Base-by-base conservation (phyloP, 2,329 filamentous ascomycete genomes). In the Aureobasidium mangrovei region DNA sequence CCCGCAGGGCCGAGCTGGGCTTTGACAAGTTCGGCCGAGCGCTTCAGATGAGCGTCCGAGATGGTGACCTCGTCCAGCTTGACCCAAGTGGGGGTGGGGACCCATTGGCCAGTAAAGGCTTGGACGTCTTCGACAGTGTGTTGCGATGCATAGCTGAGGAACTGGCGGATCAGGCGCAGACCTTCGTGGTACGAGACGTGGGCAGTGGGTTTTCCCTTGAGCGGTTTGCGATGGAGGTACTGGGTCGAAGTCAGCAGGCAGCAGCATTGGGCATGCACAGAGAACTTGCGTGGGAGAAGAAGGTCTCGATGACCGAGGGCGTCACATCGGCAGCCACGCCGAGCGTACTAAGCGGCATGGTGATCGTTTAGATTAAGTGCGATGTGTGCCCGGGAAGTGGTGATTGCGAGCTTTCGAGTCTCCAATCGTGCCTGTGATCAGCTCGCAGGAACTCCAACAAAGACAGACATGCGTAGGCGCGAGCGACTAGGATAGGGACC, bases 161-260 rank as follows among this genome's bases (percentile, higher is more conserved):
- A 97, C 35, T 85, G 81, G 47, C 90, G 87, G 62, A 97, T 85
- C 48, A 98, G 78, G 60, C 88, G 82, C 10, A 98, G 78, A 36
- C 91, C 91, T 72, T 96, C 88, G 66, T 97, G 88, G 72, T 98
- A 98, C 52, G 90, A 91, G 54, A 98, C 83, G 68, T 95, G 88
- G 1, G 87, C 86, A 1, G 88, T 95, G 0, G 91, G 91, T 59
- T 91, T 91, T 60, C 91, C 77, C 58, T 79, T 82, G 31, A 85
- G 77, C 1, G 82, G 79, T 64, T 86, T 86, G 60, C 87, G 84
- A 64, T 95, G 86, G 57, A 95, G 75, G 70, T 93, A 96, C 86
- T 93, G 64, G 7, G 12, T 36, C 18, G 47, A 9, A 54, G 43
- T 7, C 24, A 3, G 5, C 28, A 24, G n/a, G 10, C 18, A 5